A percentile compares a stretch with the other conserved stretches of the same genome.
phyloP scores from a whole-genome alignment of 2,329 filamentous ascomycete genomes.

The Alternaria postmessia region DNA sequence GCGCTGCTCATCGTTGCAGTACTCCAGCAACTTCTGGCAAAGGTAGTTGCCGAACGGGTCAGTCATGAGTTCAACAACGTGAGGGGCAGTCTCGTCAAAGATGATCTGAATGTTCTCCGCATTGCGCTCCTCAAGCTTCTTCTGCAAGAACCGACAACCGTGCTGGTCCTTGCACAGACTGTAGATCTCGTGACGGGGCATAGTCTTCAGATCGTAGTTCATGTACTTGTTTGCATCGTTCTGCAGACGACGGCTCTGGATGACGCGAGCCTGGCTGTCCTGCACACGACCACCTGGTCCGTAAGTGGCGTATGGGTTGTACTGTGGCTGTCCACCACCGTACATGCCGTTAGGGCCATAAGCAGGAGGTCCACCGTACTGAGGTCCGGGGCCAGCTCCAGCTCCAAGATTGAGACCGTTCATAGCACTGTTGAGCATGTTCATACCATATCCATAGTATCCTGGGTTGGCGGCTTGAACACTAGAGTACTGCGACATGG shows the following conservation, averaged over 20 bases:
- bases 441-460: constrained; percentile 65
- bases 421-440: constrained; percentile 73
- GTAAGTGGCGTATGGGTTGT: constrained; percentile 46
- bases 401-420: constrained; percentile 62
- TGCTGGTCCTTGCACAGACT: constrained; percentile 96
- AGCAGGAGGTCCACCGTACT: constrained; percentile 48
- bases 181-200: constrained; percentile 80
- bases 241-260: constrained; percentile 76
- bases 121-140: constrained; percentile 91
- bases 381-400: constrained; percentile 38
- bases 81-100: constrained; percentile 89
- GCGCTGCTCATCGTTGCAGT: constrained; percentile 92
- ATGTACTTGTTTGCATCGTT: constrained; percentile 77
- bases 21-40: constrained; percentile 97
- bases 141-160: constrained; percentile 94
- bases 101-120: constrained; percentile 88
- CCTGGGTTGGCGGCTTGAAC: constrained; percentile 31
- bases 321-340: constrained; percentile 27
- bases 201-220: constrained; percentile 81
- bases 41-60: constrained; percentile 99
- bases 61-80: constrained; percentile 97
- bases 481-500: constrained; percentile 45
- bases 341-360: constrained; percentile 39
- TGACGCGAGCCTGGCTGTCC: constrained; percentile 79
- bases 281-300: constrained; percentile 63